These are phyloP conservation scores for Bruguiera gymnorhiza DNA, from an alignment of 345 rosid species.

Conservation along the genomic window DNA sequence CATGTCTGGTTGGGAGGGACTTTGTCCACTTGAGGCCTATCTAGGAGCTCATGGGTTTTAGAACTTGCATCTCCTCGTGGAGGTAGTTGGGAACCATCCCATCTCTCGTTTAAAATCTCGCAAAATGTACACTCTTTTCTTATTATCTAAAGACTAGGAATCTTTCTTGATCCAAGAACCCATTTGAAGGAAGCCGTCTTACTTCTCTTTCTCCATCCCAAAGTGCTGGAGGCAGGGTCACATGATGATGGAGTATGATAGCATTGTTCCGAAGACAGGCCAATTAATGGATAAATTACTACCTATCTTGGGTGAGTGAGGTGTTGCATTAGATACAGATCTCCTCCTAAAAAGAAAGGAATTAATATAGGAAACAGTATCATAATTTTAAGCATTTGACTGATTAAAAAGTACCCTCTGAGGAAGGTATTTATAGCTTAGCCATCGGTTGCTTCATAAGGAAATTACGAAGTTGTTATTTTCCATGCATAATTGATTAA, in stretches of 20 bases:
- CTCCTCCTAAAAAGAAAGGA: neutral
- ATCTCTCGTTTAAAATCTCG: no score
- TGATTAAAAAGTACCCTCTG: no score
- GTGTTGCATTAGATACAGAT: neutral
- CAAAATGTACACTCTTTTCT: no score
- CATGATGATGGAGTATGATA: constrained; percentile 2
- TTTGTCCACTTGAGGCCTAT: constrained; percentile 13
- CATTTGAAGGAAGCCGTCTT: constrained; percentile 10
- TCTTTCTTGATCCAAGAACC: constrained; percentile 24
- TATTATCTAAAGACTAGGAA: no score
- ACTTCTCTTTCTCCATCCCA: neutral
- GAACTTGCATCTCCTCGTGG: constrained; percentile 19
- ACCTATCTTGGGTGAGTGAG: neutral
- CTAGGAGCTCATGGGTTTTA: constrained; percentile 19
- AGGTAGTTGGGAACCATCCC: constrained; percentile 30
- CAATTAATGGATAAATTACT: neutral
- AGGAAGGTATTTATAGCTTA: neutral
- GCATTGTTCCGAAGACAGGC: constrained; percentile 26
- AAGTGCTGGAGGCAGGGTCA: constrained; percentile 3
- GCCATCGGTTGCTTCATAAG: no score
- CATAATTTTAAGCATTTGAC: no score
- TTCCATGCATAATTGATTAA: no score
- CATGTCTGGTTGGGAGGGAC: constrained; percentile 11
- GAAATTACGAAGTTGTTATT: no score
- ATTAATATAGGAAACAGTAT: neutral